These are phyloP conservation scores for Pichia sp. DNA, from an alignment of 1,139 yeast species.

Conservation along the genomic window DNA sequence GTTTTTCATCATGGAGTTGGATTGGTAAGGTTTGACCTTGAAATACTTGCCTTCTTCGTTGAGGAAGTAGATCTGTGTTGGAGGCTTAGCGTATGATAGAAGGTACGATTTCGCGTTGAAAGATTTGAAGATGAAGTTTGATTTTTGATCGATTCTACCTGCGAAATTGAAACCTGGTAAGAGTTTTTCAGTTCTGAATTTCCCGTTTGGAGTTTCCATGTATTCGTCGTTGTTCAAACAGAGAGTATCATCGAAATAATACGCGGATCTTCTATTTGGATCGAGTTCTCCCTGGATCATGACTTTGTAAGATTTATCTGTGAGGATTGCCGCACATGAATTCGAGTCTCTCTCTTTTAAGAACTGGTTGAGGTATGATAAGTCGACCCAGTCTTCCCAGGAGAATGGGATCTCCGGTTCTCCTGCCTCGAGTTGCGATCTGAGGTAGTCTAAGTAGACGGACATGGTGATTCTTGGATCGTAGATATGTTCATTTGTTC, in stretches of 20 bases:
- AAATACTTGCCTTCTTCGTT: slow-evolving; percentile 40
- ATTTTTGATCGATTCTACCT: slow-evolving; percentile 32
- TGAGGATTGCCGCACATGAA: neutral
- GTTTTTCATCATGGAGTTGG: slow-evolving; percentile 30
- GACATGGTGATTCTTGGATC: slow-evolving; percentile 43
- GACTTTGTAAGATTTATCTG: slow-evolving; percentile 24
- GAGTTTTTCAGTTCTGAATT: slow-evolving; percentile 15
- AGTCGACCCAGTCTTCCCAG: slow-evolving; percentile 59
- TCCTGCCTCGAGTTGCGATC: slow-evolving; percentile 19
- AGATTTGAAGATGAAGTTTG: slow-evolving; percentile 33
- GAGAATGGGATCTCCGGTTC: slow-evolving; percentile 43
- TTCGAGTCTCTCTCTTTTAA: neutral
- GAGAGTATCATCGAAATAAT: slow-evolving; percentile 20
- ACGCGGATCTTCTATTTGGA: neutral
- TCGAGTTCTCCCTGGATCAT: slow-evolving; percentile 7
- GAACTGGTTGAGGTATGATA: slow-evolving; percentile 38
- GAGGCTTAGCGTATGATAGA: slow-evolving; percentile 43
- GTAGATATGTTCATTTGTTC: slow-evolving; percentile 27
- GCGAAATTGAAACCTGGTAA: slow-evolving; percentile 48
- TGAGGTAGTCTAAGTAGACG: slow-evolving; percentile 36
- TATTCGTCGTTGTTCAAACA: slow-evolving; percentile 16
- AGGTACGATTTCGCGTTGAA: slow-evolving; percentile 46
- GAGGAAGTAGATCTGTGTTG: slow-evolving; percentile 42
- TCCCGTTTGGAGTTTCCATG: slow-evolving; percentile 8
- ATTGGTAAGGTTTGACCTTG: slow-evolving; percentile 27